Evolutionary conservation across 192 early-diverging fungal genomes (phyloP).

Genomic region (Coemansia sp.): DNA sequence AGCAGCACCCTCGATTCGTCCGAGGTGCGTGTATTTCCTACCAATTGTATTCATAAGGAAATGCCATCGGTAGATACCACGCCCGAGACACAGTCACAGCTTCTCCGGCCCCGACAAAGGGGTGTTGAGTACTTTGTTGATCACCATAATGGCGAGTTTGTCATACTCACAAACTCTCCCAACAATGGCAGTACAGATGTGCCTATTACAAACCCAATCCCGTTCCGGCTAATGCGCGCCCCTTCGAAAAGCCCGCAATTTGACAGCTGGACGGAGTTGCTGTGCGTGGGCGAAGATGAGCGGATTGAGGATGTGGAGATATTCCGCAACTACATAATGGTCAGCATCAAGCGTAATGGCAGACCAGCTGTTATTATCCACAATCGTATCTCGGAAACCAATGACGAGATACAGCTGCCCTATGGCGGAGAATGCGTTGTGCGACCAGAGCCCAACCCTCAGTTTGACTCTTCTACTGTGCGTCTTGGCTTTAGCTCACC

Average conservation of each 20-base stretch:
- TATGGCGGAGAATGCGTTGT: slow-evolving; percentile 55
- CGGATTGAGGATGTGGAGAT: slow-evolving; percentile 77
- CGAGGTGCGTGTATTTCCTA: slow-evolving; percentile 60
- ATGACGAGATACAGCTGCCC: slow-evolving; percentile 31
- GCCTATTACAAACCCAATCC: slow-evolving; percentile 39
- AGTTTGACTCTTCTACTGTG: slow-evolving; percentile 53
- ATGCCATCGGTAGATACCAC: neutral
- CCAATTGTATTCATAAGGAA: neutral
- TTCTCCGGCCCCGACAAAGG: slow-evolving; percentile 58
- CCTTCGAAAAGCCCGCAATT: slow-evolving; percentile 36
- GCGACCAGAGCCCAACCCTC: slow-evolving; percentile 59
- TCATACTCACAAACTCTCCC: slow-evolving; percentile 51
- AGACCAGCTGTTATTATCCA: slow-evolving; percentile 39
- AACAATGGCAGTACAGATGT: slow-evolving; percentile 5
- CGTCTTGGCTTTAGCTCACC: slow-evolving; percentile 59
- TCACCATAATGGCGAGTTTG: slow-evolving; percentile 61
- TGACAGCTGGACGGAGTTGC: slow-evolving; percentile 60
- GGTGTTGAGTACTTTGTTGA: slow-evolving; percentile 76
- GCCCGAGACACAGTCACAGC: slow-evolving; percentile 14
- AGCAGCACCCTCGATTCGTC: slow-evolving; percentile 71
- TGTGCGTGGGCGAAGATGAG: slow-evolving; percentile 59
- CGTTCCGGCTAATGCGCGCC: slow-evolving; percentile 64
- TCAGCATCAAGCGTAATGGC: slow-evolving; percentile 41
- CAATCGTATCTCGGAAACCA: slow-evolving; percentile 11
- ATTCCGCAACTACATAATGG: slow-evolving; percentile 54